Evolutionary conservation across 139 green algal genomes (phyloP).

Genomic region (Desmodesmus armatus): DNA sequence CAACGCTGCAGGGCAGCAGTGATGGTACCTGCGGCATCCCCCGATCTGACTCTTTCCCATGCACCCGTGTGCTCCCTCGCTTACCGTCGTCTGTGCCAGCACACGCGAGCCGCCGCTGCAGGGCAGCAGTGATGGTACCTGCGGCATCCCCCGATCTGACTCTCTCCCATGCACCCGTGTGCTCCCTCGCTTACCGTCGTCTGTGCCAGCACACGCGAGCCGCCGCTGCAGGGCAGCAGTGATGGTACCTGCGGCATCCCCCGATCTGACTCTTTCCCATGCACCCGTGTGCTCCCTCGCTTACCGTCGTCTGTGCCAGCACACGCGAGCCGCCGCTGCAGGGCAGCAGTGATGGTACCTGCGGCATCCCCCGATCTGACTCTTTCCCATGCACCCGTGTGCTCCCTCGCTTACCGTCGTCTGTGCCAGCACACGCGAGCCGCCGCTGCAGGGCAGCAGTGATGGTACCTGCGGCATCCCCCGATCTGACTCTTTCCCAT

Average conservation of each 20-base stretch:
- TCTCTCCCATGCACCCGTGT: no score
- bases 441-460: no score
- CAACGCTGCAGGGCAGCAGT: slow-evolving; percentile 33
- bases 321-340: slow-evolving; percentile 78
- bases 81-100: slow-evolving; percentile 89
- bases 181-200: slow-evolving; percentile 76
- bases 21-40: slow-evolving; percentile 29
- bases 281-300: background rate
- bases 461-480: no score
- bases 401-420: no score
- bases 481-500: no score
- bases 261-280: no score
- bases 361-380: no score
- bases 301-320: slow-evolving; percentile 89
- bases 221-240: slow-evolving; percentile 31
- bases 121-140: background rate
- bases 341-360: no score
- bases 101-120: slow-evolving; percentile 78
- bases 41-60: no score
- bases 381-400: no score
- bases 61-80: background rate
- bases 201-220: slow-evolving; percentile 85
- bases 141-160: slow-evolving; percentile 43
- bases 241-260: slow-evolving; percentile 29
- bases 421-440: no score